Evolutionary conservation across 2,329 filamentous ascomycete genomes (phyloP).

Genomic region (Pyrenophora teres): DNA sequence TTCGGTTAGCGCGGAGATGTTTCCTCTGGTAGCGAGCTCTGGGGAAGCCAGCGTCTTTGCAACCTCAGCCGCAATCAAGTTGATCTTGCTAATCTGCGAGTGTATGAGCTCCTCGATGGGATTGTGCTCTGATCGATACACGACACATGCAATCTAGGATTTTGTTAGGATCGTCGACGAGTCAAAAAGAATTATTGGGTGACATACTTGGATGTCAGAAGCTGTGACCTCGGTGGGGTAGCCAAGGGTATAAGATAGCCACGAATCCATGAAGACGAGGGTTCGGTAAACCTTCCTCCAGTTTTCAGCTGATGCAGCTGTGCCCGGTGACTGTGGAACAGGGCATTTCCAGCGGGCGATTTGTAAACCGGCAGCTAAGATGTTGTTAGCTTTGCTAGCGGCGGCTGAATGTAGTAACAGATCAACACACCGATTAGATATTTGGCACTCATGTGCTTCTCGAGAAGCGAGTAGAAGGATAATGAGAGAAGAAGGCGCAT

Average conservation of each 20-base stretch:
- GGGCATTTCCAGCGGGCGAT: constrained; percentile 44
- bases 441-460: constrained; percentile 48
- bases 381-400: constrained; percentile 2
- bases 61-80: constrained; percentile 45
- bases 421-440: constrained; percentile 42
- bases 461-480: constrained; percentile 44
- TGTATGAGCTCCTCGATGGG: constrained; percentile 42
- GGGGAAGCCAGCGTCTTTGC: constrained; percentile 39
- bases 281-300: constrained; percentile 42
- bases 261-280: constrained; percentile 48
- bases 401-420: neutral
- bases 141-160: constrained; percentile 29
- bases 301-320: constrained; percentile 15
- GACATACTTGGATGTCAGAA: constrained; percentile 34
- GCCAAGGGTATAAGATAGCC: constrained; percentile 47
- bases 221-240: constrained; percentile 40
- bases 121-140: constrained; percentile 15
- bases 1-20: constrained; percentile 32
- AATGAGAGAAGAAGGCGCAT: constrained; percentile 44
- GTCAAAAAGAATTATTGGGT: neutral
- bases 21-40: constrained; percentile 36
- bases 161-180: constrained; percentile 16
- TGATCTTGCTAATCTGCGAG: constrained; percentile 42
- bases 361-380: constrained; percentile 43
- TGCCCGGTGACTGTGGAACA: constrained; percentile 2